phyloP scores from a whole-genome alignment of 768 basidiomycete species.

The Hericium rajendrae region DNA sequence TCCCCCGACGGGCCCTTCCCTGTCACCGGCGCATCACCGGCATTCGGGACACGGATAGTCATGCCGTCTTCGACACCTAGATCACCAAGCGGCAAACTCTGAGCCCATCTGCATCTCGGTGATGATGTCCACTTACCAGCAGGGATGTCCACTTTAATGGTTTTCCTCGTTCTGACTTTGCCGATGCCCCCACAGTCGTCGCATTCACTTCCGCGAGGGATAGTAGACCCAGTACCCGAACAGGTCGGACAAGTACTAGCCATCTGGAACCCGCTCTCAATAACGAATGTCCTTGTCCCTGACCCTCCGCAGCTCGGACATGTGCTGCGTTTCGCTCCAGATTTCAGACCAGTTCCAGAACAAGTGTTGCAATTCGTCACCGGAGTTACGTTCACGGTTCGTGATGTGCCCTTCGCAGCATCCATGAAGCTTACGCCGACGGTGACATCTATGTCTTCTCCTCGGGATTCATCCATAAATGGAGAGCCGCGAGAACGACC shows the following conservation, averaged over 20 bases:
- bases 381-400: constrained; percentile 68
- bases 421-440: constrained; percentile 83
- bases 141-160: constrained; percentile 75
- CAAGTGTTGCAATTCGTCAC: constrained; percentile 80
- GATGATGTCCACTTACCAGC: constrained; percentile 48
- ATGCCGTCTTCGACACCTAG: constrained; percentile 92
- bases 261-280: constrained; percentile 96
- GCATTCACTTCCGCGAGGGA: constrained; percentile 75
- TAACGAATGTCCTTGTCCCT: constrained; percentile 80
- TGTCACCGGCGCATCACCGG: constrained; percentile 76
- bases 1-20: constrained; percentile 77
- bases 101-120: not conserved
- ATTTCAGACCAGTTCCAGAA: constrained; percentile 77
- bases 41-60: constrained; percentile 70
- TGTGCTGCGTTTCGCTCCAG: constrained; percentile 71
- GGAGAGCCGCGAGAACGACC: constrained; percentile 33
- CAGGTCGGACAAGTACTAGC: constrained; percentile 82
- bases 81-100: constrained; percentile 1
- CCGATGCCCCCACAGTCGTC: constrained; percentile 78
- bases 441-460: constrained; percentile 74
- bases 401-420: constrained; percentile 81
- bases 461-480: constrained; percentile 38
- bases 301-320: constrained; percentile 80
- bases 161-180: constrained; percentile 71
- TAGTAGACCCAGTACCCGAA: constrained; percentile 67